Evolutionary conservation across 768 basidiomycete genomes (phyloP), one percentile per base, ranked within the genome.

Genomic region (Tricholoma terreum): DNA sequence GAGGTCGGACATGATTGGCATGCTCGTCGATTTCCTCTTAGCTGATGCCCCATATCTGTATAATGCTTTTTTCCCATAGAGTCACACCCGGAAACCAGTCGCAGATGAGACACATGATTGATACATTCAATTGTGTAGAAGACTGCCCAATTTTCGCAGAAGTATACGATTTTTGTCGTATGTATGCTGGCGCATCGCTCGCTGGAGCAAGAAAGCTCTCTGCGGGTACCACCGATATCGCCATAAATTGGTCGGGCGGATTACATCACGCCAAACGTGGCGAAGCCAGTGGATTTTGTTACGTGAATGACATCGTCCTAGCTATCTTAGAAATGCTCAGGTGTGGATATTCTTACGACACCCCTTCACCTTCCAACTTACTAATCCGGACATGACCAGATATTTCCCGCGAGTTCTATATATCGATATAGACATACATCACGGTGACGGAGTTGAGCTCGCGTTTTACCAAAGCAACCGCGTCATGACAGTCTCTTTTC

Each of bases 351-450:
- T 59, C 73, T 70, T 24, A 21, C 31, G 45, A 11, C 30, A 21
- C 27, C 55, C 1, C 33, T 4, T 52, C 10, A n/a, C 21, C 2
- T 33, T 9, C 34, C 30, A 36, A 52, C 27, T 58, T 42, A 48
- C 21, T 45, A 35, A 54, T 57, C 30, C 24, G 24, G 31, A 51
- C 22, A n/a, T 49, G 24, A 27, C 50, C 59, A 98, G 96, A 68
- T 87, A 90, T 67, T 91, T 94, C 63, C 89, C 96, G 6, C 86
- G 96, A 15, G 96, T 99, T 3, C 78, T 99, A 7, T 99, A 99
- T 70, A 94, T 99, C 64, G 96, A 99, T 75, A 99, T 99, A 61
- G 96, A 99, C 68, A 98, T 98, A 55, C 96, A 99, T 71, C 96
- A 99, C 64, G 96, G 96, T 7, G 96, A 99, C 66, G 96, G 96